These are phyloP conservation scores for Zygnema cylindricum DNA, from an alignment of 139 green algal genomes.

Conservation along the genomic window DNA sequence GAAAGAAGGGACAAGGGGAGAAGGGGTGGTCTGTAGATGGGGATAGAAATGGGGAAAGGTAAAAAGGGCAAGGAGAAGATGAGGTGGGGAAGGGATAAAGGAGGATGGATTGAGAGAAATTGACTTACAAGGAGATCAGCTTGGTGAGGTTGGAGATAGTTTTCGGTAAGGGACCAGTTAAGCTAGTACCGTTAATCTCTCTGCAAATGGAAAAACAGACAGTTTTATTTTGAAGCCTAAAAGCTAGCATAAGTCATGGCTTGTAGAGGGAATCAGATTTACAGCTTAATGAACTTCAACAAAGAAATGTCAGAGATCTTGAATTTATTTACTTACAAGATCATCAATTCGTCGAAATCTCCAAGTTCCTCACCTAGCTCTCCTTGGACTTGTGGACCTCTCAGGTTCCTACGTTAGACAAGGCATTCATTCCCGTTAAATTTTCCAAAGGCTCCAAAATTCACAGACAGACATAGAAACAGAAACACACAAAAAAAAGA, in stretches of 20 bases:
- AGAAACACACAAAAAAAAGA: neutral
- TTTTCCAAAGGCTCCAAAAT: neutral
- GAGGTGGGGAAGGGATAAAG: too few species aligned
- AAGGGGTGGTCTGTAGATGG: too few species aligned
- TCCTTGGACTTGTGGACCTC: neutral
- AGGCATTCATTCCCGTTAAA: neutral
- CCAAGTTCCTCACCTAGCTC: neutral
- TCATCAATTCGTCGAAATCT: neutral
- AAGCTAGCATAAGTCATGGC: neutral
- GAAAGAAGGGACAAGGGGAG: too few species aligned
- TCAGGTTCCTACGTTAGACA: neutral
- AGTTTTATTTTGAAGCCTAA: neutral
- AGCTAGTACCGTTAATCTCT: neutral
- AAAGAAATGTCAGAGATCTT: neutral
- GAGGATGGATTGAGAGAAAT: neutral
- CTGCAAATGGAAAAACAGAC: neutral
- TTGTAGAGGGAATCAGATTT: neutral
- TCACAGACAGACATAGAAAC: neutral
- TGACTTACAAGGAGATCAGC: neutral
- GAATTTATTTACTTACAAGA: neutral
- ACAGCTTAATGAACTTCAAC: neutral
- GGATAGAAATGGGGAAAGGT: too few species aligned
- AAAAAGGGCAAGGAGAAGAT: too few species aligned
- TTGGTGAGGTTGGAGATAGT: neutral
- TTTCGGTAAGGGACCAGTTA: neutral